Conservation (phyloP, 805 yeast genomes). For the Brettanomyces sp. region DNA sequence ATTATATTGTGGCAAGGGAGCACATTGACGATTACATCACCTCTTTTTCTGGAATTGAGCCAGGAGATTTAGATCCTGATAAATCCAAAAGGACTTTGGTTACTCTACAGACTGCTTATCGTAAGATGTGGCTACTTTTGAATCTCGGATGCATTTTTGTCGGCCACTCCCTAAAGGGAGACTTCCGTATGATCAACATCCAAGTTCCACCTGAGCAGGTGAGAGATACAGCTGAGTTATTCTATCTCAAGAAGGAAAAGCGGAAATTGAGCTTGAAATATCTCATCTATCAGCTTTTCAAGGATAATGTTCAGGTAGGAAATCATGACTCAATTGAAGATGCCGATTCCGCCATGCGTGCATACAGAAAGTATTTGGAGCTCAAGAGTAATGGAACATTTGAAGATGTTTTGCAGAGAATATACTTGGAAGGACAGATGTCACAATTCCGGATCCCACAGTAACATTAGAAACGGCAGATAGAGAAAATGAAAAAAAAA, state of each 20-base stretch:
- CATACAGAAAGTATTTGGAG: slow-evolving; percentile 66
- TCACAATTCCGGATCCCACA: slow-evolving; percentile 43
- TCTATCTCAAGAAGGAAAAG: slow-evolving; percentile 63
- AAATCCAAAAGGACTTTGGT: slow-evolving; percentile 63
- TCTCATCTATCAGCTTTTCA: slow-evolving; percentile 69
- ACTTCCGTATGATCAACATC: slow-evolving; percentile 86
- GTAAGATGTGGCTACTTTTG: slow-evolving; percentile 82
- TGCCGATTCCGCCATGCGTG: slow-evolving; percentile 73
- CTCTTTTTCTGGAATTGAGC: slow-evolving; percentile 85
- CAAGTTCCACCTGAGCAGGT: slow-evolving; percentile 82
- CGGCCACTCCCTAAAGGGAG: slow-evolving; percentile 89
- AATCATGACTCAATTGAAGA: slow-evolving; percentile 98
- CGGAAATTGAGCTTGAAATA: slow-evolving; percentile 79
- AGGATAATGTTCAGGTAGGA: slow-evolving; percentile 74
- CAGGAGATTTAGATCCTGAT: slow-evolving; percentile 75
- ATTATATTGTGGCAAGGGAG: slow-evolving; percentile 68
- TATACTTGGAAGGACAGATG: slow-evolving; percentile 64
- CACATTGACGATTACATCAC: slow-evolving; percentile 81
- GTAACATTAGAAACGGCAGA: background rate
- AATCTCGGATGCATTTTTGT: slow-evolving; percentile 87
- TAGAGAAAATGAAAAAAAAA: no score
- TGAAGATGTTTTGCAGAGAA: slow-evolving; percentile 49
- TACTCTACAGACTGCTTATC: slow-evolving; percentile 70
- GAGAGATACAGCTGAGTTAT: slow-evolving; percentile 79
- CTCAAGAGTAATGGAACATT: slow-evolving; percentile 50